A percentile compares a stretch with the other conserved stretches of the same genome.
These are phyloP conservation scores for Irpex sp. DNA, from an alignment of 1,284 basidiomycete genomes.

Conservation along the genomic window DNA sequence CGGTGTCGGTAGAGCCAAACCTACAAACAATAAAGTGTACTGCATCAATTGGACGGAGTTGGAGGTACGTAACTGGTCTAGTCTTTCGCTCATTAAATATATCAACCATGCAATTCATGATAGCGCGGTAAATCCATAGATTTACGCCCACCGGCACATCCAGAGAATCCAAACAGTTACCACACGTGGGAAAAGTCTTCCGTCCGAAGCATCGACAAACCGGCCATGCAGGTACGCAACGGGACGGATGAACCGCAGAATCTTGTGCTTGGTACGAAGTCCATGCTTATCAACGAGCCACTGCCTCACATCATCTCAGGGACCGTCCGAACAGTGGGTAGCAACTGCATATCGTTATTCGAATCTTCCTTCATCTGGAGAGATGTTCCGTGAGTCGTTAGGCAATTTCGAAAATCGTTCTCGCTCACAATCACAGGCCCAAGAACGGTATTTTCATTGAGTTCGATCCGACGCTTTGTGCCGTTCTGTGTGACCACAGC, in stretches of 20 bases:
- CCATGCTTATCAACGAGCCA: neutral
- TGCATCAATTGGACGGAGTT: constrained; percentile 2
- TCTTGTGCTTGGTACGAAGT: neutral
- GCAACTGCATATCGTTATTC: constrained; percentile 3
- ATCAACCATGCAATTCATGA: neutral
- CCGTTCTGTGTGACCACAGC: neutral
- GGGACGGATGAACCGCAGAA: neutral
- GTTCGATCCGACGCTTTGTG: neutral
- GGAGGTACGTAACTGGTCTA: neutral
- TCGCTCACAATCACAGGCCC: neutral
- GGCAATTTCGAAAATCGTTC: neutral
- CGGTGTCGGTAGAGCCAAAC: neutral
- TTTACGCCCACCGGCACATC: neutral
- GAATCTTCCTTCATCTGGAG: constrained; percentile 6
- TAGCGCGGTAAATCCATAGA: constrained; percentile 3
- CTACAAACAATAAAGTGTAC: neutral
- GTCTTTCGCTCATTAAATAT: neutral
- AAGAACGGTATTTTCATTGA: neutral
- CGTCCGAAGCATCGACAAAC: constrained; percentile 5
- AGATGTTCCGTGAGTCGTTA: constrained; percentile 1
- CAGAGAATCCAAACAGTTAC: neutral
- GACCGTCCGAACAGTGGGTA: neutral
- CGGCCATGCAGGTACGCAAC: constrained; percentile 4
- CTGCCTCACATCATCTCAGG: neutral
- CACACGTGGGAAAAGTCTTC: neutral